Percentiles rank a stretch among this genome's conserved stretches.
Conservation (phyloP, 2,329 filamentous ascomycete species). For the Pyricularia pennisetigena region DNA sequence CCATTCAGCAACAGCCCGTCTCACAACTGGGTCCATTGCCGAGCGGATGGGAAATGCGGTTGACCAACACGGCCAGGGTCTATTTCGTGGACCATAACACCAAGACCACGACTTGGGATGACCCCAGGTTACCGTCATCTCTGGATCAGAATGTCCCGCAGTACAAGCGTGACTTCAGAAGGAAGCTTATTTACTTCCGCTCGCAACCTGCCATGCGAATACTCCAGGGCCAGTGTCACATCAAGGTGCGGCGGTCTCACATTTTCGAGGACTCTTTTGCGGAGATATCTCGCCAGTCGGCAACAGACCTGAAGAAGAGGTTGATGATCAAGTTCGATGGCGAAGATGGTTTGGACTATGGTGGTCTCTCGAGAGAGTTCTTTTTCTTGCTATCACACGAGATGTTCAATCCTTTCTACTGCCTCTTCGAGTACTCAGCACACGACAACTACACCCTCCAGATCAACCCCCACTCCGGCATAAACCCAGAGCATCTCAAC, state of each 20-base stretch:
- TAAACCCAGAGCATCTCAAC: constrained; percentile 97
- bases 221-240: constrained; percentile 90
- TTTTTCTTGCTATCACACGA: constrained; percentile 99
- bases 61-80: constrained; percentile 94
- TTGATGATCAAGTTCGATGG: constrained; percentile 99
- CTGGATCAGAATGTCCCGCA: constrained; percentile 97
- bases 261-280: constrained; percentile 99
- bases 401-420: constrained; percentile 99
- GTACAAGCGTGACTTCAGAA: constrained; percentile 97
- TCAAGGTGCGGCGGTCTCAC: constrained; percentile 91
- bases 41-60: constrained; percentile 98
- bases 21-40: constrained; percentile 91
- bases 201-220: constrained; percentile 96
- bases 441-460: constrained; percentile 99
- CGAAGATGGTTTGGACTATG: constrained; percentile 95
- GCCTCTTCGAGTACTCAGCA: constrained; percentile 96
- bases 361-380: constrained; percentile 95
- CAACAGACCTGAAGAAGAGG: constrained; percentile 93
- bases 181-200: constrained; percentile 98
- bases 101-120: constrained; percentile 98
- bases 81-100: constrained; percentile 99
- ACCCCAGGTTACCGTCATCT: constrained; percentile 87
- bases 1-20: constrained; percentile 93
- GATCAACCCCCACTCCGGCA: constrained; percentile 98
- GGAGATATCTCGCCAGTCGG: constrained; percentile 93